Conservation (phyloP, 371 early-diverging fungal species). For the Haplosporangium sp. region DNA sequence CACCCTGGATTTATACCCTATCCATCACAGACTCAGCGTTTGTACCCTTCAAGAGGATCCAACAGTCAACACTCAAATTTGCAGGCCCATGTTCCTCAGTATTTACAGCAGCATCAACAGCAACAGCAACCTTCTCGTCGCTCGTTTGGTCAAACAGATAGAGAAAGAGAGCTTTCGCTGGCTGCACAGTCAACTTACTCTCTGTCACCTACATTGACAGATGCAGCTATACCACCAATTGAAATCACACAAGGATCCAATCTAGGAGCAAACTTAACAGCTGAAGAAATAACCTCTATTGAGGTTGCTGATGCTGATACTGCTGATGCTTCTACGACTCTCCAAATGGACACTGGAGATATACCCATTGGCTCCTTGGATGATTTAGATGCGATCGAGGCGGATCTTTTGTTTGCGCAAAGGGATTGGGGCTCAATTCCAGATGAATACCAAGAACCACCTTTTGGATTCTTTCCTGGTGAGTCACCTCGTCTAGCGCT, state of each 20-base stretch:
- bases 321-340: not conserved
- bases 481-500: slow-evolving; percentile 50
- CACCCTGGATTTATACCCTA: slow-evolving; percentile 12
- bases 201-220: slow-evolving; percentile 33
- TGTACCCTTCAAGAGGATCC: not conserved
- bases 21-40: slow-evolving; percentile 13
- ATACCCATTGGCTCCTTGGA: slow-evolving; percentile 42
- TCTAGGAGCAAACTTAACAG: slow-evolving; percentile 6
- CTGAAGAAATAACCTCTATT: not conserved
- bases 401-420: slow-evolving; percentile 50
- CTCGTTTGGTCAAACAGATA: not conserved
- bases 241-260: not conserved
- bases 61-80: not conserved
- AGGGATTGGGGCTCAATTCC: slow-evolving; percentile 54
- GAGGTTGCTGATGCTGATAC: not conserved
- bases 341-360: slow-evolving; percentile 16
- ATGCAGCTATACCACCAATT: slow-evolving; percentile 21
- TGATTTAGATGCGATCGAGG: slow-evolving; percentile 48
- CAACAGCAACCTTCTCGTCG: not conserved
- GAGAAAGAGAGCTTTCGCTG: slow-evolving; percentile 36
- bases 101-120: slow-evolving; percentile 15
- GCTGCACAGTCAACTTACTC: slow-evolving; percentile 39
- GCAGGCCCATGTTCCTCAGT: slow-evolving; percentile 5
- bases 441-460: slow-evolving; percentile 56
- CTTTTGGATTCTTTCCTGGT: slow-evolving; percentile 56